Base-by-base conservation (phyloP, 2,329 filamentous ascomycete genomes). In the Cladosporium sp. region DNA sequence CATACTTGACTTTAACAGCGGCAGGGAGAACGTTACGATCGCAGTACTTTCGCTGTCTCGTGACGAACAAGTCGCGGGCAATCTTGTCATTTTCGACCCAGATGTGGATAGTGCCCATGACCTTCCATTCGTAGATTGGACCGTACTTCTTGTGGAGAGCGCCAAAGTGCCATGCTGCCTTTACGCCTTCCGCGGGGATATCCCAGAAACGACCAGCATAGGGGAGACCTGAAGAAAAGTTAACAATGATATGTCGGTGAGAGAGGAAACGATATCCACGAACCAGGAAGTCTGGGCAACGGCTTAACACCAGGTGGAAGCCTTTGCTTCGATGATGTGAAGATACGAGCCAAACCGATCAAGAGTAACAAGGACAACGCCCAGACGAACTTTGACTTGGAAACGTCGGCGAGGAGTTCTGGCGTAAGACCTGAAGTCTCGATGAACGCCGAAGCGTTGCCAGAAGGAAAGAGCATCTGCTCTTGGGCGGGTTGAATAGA, bases 31-130 rank as follows among this genome's bases (percentile, higher is more conserved):
- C 59, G 49, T 66, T 63, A 27, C 63, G 62, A 49, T 66, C 63
- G 43, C 63, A 62, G 56, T 65, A 66, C 49, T 63, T 64, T 42
- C 55, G 55, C 43, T 62, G 59, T 6, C 63, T 58, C 30, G 50
- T 55, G 4, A 65, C 62, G 52, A 66, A 63, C n/a, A 66, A 61
- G 43, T 66, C 63, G 40, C 58, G 55, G 12, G 63, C 59, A 43
- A 66, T 61, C 53, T 66, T 64, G 58, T 66, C 63, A 51, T 57
- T 65, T 50, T 66, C 62, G 41, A 66, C 59, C 63, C 63, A 66
- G 57, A 65, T 60, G 53, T 66, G 63, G 27, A 59, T 56, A 1
- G 47, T 51, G 27, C 63, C 63, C 58, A 66, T 63, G 2, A 60
- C 55, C 49, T 56, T 45, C 63, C 63, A 66, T 38, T 64, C 63